These are phyloP conservation scores for Trichoderma harzianum DNA, from an alignment of 2,329 filamentous ascomycete species.

Conservation along the genomic window DNA sequence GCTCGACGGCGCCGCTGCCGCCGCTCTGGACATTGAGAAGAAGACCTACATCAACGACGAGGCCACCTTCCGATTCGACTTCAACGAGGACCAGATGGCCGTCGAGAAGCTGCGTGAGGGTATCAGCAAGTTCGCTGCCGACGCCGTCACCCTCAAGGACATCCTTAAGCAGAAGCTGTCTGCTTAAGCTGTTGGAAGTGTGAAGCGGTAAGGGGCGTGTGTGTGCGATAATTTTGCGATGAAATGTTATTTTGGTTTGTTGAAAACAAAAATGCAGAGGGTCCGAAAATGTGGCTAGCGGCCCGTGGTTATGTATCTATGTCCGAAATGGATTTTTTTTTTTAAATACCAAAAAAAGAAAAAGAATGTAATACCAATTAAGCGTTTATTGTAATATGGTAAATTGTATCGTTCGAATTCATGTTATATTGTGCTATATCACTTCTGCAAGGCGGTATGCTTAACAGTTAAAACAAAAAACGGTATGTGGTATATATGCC, in stretches of 20 bases:
- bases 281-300: conserved; percentile 12
- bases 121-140: conserved; percentile 98
- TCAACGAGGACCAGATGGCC: conserved; percentile 99
- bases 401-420: not conserved
- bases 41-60: conserved; percentile 89
- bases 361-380: not conserved
- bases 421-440: not conserved
- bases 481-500: not conserved
- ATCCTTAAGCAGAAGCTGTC: conserved; percentile 84
- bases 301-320: conserved; percentile 11
- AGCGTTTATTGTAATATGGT: not conserved
- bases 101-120: conserved; percentile 99
- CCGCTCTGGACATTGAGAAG: conserved; percentile 74
- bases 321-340: not conserved
- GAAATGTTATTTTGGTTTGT: not conserved
- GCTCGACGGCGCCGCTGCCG: conserved; percentile 69
- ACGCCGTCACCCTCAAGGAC: conserved; percentile 88
- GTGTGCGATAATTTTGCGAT: not conserved
- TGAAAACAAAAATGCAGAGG: conserved; percentile 11
- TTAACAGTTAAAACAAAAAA: not conserved
- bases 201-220: not conserved
- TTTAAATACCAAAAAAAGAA: not conserved
- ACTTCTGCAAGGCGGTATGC: not conserved
- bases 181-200: conserved; percentile 34
- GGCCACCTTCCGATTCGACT: conserved; percentile 91